phyloP scores from a whole-genome alignment of 805 yeast species.

The Candida incommunis region DNA sequence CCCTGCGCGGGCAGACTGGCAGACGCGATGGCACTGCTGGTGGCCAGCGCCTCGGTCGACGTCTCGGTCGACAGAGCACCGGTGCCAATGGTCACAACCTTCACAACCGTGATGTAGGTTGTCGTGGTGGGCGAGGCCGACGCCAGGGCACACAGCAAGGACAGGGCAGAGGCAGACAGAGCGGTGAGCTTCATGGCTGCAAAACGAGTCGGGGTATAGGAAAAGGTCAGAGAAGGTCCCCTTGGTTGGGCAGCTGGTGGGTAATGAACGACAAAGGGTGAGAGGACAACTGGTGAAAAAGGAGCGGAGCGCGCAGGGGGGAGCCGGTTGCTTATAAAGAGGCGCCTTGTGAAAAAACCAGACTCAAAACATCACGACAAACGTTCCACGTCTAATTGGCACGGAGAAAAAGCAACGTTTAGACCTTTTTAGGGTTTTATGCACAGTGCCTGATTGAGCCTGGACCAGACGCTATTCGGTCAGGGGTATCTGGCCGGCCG shows the following conservation, averaged over 20 bases:
- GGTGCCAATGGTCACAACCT: slow-evolving; percentile 5
- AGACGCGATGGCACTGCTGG: neutral
- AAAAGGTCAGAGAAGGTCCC: slow-evolving; percentile 12
- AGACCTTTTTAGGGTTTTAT: neutral
- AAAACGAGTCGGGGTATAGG: neutral
- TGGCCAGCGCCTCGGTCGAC: neutral
- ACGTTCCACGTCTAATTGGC: too few relatives aligned
- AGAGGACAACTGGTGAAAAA: slow-evolving; percentile 7
- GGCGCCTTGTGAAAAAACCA: too few relatives aligned
- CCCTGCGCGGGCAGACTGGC: neutral
- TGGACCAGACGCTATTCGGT: too few relatives aligned
- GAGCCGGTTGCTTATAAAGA: slow-evolving; percentile 1
- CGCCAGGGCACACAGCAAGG: neutral
- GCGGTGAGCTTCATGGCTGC: neutral
- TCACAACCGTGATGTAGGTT: slow-evolving; percentile 3
- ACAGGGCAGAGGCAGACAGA: neutral
- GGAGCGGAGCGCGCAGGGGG: too few relatives aligned
- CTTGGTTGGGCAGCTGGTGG: too few relatives aligned
- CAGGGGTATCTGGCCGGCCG: too few relatives aligned
- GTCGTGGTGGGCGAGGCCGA: neutral
- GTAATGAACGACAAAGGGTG: slow-evolving; percentile 1
- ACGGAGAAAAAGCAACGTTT: neutral
- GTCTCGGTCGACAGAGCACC: neutral
- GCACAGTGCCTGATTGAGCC: too few relatives aligned
- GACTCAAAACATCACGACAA: too few relatives aligned